These are phyloP conservation scores for Hypomontagnella monticulosa DNA, from an alignment of 495 filamentous ascomycete genomes.

Conservation along the genomic window DNA sequence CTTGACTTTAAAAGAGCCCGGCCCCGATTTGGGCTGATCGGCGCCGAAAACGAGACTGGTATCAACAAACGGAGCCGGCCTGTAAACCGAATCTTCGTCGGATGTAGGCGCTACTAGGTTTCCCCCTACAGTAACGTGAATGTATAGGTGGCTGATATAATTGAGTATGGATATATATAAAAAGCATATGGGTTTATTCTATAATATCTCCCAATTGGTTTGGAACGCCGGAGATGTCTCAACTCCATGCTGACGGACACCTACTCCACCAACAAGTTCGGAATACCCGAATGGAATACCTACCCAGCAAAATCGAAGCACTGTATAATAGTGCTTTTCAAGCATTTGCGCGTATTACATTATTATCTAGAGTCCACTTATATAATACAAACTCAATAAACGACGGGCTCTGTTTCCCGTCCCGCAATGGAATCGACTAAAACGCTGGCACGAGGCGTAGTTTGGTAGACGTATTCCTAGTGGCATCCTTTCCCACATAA, in stretches of 20 bases:
- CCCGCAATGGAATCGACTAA: slow-evolving; percentile 4
- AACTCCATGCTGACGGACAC: slow-evolving; percentile 13
- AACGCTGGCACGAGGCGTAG: slow-evolving; percentile 2
- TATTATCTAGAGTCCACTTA: not conserved
- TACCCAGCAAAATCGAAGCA: not conserved
- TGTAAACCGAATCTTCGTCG: slow-evolving; percentile 26
- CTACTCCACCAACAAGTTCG: slow-evolving; percentile 22
- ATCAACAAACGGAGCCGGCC: slow-evolving; percentile 28
- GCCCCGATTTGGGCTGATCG: slow-evolving; percentile 7
- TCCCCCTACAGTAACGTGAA: not conserved
- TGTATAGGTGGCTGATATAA: no score
- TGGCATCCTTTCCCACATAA: slow-evolving; percentile 26
- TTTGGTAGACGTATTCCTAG: slow-evolving; percentile 1
- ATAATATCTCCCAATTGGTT: slow-evolving; percentile 21
- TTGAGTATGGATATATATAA: no score
- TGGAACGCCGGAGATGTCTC: slow-evolving; percentile 22
- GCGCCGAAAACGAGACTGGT: slow-evolving; percentile 11
- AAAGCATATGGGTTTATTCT: slow-evolving; percentile 18
- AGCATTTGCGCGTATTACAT: not conserved
- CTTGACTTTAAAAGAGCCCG: not conserved
- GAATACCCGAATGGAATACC: slow-evolving; percentile 25
- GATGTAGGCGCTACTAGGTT: slow-evolving; percentile 8
- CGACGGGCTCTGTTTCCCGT: slow-evolving; percentile 1
- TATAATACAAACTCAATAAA: not conserved
- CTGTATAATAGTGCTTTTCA: not conserved